Base-by-base conservation (phyloP, 257 asterid species). In the Solanum appendiculatum region DNA sequence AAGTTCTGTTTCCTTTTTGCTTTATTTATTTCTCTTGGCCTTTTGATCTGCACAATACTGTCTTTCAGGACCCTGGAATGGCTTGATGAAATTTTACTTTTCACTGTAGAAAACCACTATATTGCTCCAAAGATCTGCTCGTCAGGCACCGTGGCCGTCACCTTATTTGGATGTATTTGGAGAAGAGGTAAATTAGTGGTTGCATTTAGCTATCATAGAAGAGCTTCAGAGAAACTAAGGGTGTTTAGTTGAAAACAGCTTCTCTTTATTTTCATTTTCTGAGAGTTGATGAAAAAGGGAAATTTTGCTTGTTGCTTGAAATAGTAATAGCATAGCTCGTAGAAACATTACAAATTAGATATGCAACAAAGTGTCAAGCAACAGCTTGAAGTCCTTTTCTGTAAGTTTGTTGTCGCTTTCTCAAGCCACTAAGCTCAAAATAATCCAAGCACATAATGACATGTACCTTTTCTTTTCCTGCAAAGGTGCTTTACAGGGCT, bases 121-220 rank as follows among this genome's bases (percentile, higher is more conserved):
- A 87, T 88, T 96, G 91, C 98, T 97, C 82, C 99, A 96, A 90
- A 92, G 99, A 88, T 93, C 97, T 86, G 98, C 97, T 86, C 97
- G 98, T 85, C 98, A 95, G 91, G 98, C 99, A 82, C 95, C 94
- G 56, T 97, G 99, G 99, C 99, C 98, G 46, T 97, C 99, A 86
- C 99, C 97, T 4, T 97, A 97, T 89, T 94, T 97, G 93, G 99
- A 97, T 92, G 94, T 93, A 46, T 97, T 92, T 70, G 99, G 99
- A 83, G 99, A 97, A 94, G 99, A 97, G 99, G 99, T 95, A 93
- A 88, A 54, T 86, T 69, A 42, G 36, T 68, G 42, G 48, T 68
- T 42, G 33, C 40, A 68, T 85, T 74, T 85, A 69, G 66, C 87
- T 48, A 70, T 33, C 46, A 20, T 80, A 29, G 18, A 80, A 80